Evolutionary conservation across 345 rosid genomes (phyloP), one percentile per base, ranked within the genome.

Genomic region (Adansonia digitata): DNA sequence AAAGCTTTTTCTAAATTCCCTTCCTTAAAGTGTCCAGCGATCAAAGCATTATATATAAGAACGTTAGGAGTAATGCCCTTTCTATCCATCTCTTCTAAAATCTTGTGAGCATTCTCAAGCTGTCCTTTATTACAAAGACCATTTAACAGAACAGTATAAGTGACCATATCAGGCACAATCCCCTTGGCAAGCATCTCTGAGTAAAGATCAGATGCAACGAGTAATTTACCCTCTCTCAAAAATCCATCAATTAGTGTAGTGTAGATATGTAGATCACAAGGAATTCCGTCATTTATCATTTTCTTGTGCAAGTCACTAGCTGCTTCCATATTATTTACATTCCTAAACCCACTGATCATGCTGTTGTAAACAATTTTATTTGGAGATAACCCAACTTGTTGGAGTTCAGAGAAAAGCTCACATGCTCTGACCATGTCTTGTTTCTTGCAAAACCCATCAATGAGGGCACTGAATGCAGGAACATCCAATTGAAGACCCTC

Each of bases 201-300:
- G 81, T 88, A 90, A 79, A 91, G 84, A 26, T 91, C 85, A 6
- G 84, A 83, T 22, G 94, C 98, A 37, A 68, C 39, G n/a, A 74
- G 72, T 77, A 92, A 69, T 63, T 86, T 83, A 55, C 92, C 87
- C 71, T 85, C 87, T 79, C 84, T 89, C 40, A 91, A 80, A 66
- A 92, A 74, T 45, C 94, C 95, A 73, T 87, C 94, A 51, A 94
- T 82, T 63, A 94, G 78, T 9, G 97, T 85, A 34, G 95, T 91
- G 78, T 92, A 94, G 12, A 85, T 88, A 60, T 14, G 24, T 74
- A 88, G 76, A 76, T 92, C 87, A 69, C 88, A 82, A 40, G 82
- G 82, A 64, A 89, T 68, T 29, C 92, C 91, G 48, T 82, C 92
- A 18, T 73, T 77, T 63, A 79, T 78, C 97, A 92, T 92, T 76